phyloP scores from a whole-genome alignment of 768 basidiomycete species.

The Panaeolus cyanescens region DNA sequence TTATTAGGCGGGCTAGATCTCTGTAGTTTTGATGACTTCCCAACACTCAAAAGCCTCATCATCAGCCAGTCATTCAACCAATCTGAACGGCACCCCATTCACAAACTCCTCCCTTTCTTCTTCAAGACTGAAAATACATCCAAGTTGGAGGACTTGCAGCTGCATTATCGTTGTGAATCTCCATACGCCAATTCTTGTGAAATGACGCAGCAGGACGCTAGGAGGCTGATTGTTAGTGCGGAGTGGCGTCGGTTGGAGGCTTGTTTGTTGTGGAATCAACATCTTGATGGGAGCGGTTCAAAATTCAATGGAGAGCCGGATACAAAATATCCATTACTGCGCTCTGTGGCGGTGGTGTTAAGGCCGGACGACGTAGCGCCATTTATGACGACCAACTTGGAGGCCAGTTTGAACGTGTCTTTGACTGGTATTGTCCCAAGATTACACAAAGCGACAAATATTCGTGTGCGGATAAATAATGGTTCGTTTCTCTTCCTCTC shows the following conservation, averaged over 20 bases:
- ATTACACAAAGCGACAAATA: not conserved
- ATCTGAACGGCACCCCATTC: not conserved
- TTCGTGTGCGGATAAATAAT: not conserved
- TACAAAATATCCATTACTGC: not conserved
- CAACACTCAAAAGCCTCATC: not conserved
- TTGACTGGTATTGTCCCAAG: not conserved
- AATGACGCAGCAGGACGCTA: not conserved
- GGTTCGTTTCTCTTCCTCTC: not conserved
- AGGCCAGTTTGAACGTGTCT: not conserved
- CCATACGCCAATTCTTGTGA: not conserved
- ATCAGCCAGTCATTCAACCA: not conserved
- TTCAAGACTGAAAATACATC: not conserved
- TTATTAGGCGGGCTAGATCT: not conserved
- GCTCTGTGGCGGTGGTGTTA: not conserved
- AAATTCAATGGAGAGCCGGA: not conserved
- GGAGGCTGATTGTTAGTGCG: not conserved
- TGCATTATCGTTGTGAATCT: not conserved
- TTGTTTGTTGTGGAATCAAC: not conserved
- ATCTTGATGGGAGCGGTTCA: not conserved
- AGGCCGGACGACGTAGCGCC: not conserved
- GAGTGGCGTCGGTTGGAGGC: not conserved
- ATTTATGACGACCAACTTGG: not conserved
- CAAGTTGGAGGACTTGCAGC: not conserved
- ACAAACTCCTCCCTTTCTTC: not conserved
- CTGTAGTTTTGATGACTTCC: not conserved